phyloP scores from a whole-genome alignment of 2,329 filamentous ascomycete species.

The Verticillium albo-atrum region DNA sequence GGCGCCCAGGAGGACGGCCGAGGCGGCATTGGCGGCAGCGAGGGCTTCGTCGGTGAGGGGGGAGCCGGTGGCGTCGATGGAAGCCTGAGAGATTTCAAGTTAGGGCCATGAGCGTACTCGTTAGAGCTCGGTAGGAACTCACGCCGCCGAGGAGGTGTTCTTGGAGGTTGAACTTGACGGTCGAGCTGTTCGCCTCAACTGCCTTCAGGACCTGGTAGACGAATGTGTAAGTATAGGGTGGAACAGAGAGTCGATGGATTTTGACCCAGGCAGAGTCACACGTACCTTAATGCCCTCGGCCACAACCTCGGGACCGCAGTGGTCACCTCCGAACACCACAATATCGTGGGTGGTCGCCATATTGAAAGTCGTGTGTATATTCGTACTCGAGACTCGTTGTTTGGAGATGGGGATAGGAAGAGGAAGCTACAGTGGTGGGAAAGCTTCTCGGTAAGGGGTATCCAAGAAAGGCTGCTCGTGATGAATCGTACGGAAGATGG shows the following conservation, averaged over 20 bases:
- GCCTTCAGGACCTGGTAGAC: conserved; percentile 65
- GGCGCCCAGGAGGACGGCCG: conserved; percentile 87
- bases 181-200: conserved; percentile 66
- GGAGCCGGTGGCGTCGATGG: conserved; percentile 75
- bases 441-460: background rate
- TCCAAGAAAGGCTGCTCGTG: background rate
- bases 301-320: conserved; percentile 83
- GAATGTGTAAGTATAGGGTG: background rate
- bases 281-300: conserved; percentile 79
- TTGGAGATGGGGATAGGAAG: conserved; percentile 4
- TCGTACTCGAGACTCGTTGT: background rate
- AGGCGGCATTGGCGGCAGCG: conserved; percentile 73
- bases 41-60: conserved; percentile 83
- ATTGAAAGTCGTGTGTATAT: background rate
- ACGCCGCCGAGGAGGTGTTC: conserved; percentile 90
- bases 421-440: background rate
- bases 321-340: conserved; percentile 78
- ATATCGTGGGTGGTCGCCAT: conserved; percentile 70
- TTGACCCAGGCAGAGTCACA: background rate
- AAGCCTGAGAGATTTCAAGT: conserved; percentile 53
- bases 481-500: background rate
- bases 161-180: conserved; percentile 80
- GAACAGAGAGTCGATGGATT: background rate
- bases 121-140: conserved; percentile 35
- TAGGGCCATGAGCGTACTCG: background rate